A percentile compares a stretch with the other conserved stretches of the same genome.
phyloP scores from a whole-genome alignment of 1,139 yeast species.

The Scheffersomyces segobiensis region DNA sequence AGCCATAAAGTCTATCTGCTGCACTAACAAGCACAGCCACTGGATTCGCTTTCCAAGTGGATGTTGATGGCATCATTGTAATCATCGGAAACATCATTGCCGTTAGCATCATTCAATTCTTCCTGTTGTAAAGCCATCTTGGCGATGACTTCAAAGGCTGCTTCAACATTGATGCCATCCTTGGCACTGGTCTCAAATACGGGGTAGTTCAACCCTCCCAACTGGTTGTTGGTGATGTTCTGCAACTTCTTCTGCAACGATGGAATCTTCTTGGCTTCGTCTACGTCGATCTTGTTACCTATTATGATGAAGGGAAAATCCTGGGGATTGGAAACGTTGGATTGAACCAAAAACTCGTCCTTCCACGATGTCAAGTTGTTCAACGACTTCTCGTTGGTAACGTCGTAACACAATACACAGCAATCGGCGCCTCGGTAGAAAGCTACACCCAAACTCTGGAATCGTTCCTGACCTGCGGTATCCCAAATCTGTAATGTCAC shows the following conservation, averaged over 20 bases:
- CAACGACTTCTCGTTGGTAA: conserved; percentile 61
- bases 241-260: conserved; percentile 78
- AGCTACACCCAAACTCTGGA: conserved; percentile 95
- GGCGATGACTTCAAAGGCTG: conserved; percentile 95
- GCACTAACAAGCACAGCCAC: conserved; percentile 71
- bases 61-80: conserved; percentile 95
- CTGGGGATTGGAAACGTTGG: conserved; percentile 90
- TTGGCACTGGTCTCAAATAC: conserved; percentile 53
- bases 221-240: conserved; percentile 73
- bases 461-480: conserved; percentile 98
- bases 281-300: conserved; percentile 94
- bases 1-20: neutral
- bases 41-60: conserved; percentile 79
- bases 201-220: conserved; percentile 79
- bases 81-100: conserved; percentile 70
- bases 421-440: conserved; percentile 93
- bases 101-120: conserved; percentile 83
- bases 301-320: conserved; percentile 92
- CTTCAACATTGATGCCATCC: conserved; percentile 47
- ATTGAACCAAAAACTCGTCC: conserved; percentile 92
- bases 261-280: conserved; percentile 84
- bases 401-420: conserved; percentile 74
- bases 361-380: conserved; percentile 91
- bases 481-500: conserved; percentile 95
- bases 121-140: conserved; percentile 92